A percentile compares a stretch with the other conserved stretches of the same genome.
phyloP scores from a whole-genome alignment of 2,329 filamentous ascomycete species.

The Chaetomiaceae sp. region DNA sequence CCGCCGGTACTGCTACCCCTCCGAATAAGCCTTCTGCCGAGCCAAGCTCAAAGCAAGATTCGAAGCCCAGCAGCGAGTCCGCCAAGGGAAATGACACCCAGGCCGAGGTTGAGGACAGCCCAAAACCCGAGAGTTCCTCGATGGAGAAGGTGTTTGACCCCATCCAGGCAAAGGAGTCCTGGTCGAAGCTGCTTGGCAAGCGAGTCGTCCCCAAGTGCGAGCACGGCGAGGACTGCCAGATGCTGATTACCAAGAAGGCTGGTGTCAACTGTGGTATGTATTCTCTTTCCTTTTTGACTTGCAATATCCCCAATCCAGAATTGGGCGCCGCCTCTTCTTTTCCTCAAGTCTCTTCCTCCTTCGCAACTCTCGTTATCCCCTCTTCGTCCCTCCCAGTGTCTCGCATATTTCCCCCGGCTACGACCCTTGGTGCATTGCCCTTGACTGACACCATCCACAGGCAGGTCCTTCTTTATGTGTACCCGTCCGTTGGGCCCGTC shows the following conservation, averaged over 20 bases:
- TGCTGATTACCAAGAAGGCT: conserved; percentile 78
- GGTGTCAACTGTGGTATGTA: conserved; percentile 70
- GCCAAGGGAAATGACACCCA: not conserved
- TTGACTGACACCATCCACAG: conserved; percentile 30
- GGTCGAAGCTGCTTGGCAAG: conserved; percentile 78
- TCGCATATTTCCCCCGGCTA: not conserved
- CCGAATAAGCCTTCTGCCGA: not conserved
- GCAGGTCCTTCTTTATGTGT: conserved; percentile 61
- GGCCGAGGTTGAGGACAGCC: not conserved
- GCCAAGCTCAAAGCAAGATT: not conserved
- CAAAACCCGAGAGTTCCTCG: not conserved
- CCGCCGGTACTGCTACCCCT: not conserved
- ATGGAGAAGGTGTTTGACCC: conserved; percentile 54
- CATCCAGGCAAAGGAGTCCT: conserved; percentile 71
- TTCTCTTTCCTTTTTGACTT: not conserved
- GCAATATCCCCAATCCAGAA: not conserved
- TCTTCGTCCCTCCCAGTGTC: not conserved
- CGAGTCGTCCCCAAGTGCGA: conserved; percentile 75
- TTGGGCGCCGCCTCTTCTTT: not conserved
- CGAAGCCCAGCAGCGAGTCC: not conserved
- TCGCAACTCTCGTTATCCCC: not conserved
- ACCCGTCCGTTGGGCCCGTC: conserved; percentile 74
- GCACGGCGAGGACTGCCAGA: conserved; percentile 83
- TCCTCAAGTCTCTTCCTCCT: not conserved
- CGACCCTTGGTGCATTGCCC: not conserved